phyloP scores from a whole-genome alignment of 2,329 filamentous ascomycete species.

The Meredithiella fracta region DNA sequence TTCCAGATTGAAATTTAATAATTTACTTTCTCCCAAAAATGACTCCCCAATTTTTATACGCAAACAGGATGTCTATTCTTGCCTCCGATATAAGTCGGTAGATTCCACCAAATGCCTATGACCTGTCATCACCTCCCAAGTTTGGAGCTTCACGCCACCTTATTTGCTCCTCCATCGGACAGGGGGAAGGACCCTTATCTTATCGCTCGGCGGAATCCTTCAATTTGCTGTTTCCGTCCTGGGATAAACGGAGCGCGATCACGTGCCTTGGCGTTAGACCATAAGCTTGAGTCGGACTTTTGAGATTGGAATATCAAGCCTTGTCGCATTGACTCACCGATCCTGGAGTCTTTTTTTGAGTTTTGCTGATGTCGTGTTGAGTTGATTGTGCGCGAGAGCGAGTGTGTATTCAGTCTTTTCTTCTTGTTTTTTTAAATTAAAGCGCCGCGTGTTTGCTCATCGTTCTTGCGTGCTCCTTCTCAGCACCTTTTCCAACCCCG shows the following conservation, averaged over 20 bases:
- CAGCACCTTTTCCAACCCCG: background rate
- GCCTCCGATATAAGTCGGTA: background rate
- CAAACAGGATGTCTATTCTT: background rate
- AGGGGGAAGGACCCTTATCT: slow-evolving; percentile 8
- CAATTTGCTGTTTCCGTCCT: background rate
- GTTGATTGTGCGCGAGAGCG: background rate
- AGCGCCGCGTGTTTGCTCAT: background rate
- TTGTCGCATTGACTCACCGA: slow-evolving; percentile 2
- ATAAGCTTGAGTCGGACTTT: background rate
- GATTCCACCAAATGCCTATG: slow-evolving; percentile 1
- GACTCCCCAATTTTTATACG: background rate
- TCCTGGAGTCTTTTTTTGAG: slow-evolving; percentile 8
- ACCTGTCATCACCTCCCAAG: slow-evolving; percentile 1
- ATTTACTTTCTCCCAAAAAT: background rate
- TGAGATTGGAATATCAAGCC: background rate
- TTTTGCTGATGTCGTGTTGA: background rate
- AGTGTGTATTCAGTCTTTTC: too few species aligned
- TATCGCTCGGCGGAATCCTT: slow-evolving; percentile 5
- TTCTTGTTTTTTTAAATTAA: background rate
- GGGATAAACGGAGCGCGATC: background rate
- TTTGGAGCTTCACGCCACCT: slow-evolving; percentile 1
- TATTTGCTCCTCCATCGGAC: background rate
- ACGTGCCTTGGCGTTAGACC: slow-evolving; percentile 11
- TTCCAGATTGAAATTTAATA: background rate
- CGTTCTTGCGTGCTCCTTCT: background rate